Evolutionary conservation across 1,284 basidiomycete species (phyloP).

Genomic region (Rhizoctonia solani): DNA sequence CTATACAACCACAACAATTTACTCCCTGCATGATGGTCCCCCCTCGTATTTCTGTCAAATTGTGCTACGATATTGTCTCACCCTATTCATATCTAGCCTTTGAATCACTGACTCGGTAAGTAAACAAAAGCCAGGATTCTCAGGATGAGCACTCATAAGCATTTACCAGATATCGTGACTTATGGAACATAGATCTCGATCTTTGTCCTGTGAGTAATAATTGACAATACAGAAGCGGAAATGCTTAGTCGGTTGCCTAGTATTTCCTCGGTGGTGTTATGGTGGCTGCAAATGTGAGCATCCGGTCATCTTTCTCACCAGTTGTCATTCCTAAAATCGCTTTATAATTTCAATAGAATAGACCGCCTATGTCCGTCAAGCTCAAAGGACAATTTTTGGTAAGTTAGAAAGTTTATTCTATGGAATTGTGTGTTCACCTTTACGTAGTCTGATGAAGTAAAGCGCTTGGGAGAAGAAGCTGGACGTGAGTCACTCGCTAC

Average conservation of each 20-base stretch:
- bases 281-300: constrained; percentile 15
- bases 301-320: not conserved
- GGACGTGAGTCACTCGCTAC: not conserved
- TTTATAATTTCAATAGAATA: constrained; percentile 2
- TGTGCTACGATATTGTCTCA: constrained; percentile 29
- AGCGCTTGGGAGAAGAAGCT: constrained; percentile 16
- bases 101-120: constrained; percentile 18
- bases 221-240: not conserved
- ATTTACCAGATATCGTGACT: constrained; percentile 21
- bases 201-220: constrained; percentile 17
- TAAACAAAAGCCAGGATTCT: not conserved
- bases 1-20: not conserved
- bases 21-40: constrained; percentile 1
- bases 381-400: constrained; percentile 20
- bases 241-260: constrained; percentile 1
- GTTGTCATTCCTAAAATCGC: not conserved
- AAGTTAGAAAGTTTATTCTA: not conserved
- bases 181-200: constrained; percentile 32
- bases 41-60: constrained; percentile 28
- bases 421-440: not conserved
- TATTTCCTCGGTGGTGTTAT: constrained; percentile 23
- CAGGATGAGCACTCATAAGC: too few species aligned
- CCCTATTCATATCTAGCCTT: constrained; percentile 31
- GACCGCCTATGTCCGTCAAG: constrained; percentile 29
- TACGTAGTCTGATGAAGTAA: constrained; percentile 9